Base-by-base conservation (phyloP, 2,329 filamentous ascomycete genomes). In the Alternaria incomplexa region DNA sequence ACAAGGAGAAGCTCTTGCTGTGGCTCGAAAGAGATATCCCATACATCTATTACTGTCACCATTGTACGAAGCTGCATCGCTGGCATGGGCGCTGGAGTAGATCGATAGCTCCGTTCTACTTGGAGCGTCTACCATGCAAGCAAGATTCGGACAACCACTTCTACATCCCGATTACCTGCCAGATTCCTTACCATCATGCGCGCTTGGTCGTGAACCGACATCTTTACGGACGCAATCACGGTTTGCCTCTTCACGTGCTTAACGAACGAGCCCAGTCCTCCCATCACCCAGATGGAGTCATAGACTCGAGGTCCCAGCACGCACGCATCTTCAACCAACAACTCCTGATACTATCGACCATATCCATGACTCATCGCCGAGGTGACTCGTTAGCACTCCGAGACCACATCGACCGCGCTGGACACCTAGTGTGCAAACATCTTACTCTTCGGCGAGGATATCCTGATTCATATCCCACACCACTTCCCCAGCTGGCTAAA, bases 161-260 rank as follows among this genome's bases (percentile, higher is more conserved):
- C 15, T 55, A 17, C 44, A 7, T 61, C 23, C 40, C 9, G 47
- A 0, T n/a, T 20, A 30, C n/a, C 36, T 57, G 50, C 52, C 3
- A 43, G 43, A 64, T 69, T 10, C 43, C 59, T 44, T 70, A 69
- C 44, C 46, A 65, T 26, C 32, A 63, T 57, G 65, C 63, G 47
- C 70, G 70, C 56, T 67, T 71, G 47, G 54, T 70, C 36, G 70
- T 73, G 64, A 71, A 73, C 51, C 63, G 57, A 43, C 64, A 69
- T 61, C 51, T 71, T 11, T 69, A 71, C 45, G 65, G 69, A 30
- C 30, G 61, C 30, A 48, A 51, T n/a, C 62, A 73, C 26, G 70
- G 70, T 10, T 46, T 58, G 22, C 44, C 64, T 51, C 45, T 61
- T 32, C 17, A 30, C n/a, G 59, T 40, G 58, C 56, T 72, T 55